Percentiles rank a stretch among this genome's conserved stretches.
Conservation (phyloP, 1,139 yeast genomes). For the Zygoascus sp. region DNA sequence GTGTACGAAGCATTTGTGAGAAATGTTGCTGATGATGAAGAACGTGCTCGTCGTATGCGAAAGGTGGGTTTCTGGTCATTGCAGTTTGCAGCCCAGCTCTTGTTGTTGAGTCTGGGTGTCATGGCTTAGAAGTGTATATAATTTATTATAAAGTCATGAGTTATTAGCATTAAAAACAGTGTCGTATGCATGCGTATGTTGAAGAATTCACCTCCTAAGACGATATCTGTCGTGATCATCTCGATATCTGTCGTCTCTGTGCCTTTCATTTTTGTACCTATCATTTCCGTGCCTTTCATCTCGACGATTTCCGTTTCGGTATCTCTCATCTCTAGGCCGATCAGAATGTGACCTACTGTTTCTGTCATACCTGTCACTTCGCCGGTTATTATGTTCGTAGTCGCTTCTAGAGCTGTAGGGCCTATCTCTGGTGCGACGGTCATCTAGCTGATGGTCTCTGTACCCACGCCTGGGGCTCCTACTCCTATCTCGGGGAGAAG, state of each 20-base stretch:
- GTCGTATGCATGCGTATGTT: not conserved
- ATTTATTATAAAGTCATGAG: not conserved
- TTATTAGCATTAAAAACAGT: not conserved
- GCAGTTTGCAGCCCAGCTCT: constrained; percentile 74
- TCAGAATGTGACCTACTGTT: too few relatives aligned
- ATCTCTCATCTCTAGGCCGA: not conserved
- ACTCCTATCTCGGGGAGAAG: not conserved
- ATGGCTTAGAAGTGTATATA: constrained; percentile 34
- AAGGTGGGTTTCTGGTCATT: constrained; percentile 93
- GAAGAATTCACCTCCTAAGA: not conserved
- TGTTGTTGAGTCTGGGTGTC: constrained; percentile 76
- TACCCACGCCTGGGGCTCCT: constrained; percentile 5
- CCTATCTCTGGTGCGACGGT: not conserved
- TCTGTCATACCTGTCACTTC: too few relatives aligned
- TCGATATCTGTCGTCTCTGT: not conserved
- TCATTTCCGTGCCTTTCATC: not conserved
- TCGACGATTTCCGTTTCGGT: not conserved
- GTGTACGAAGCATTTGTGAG: constrained; percentile 87
- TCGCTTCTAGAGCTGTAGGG: not conserved
- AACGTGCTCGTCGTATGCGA: constrained; percentile 62
- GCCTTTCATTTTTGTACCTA: not conserved
- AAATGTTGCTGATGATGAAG: constrained; percentile 84
- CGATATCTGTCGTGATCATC: not conserved
- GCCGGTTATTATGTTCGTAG: too few relatives aligned
- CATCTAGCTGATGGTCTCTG: not conserved